A percentile compares a stretch with the other conserved stretches of the same genome.
Evolutionary conservation across 192 early-diverging fungal genomes (phyloP).

Genomic region (Backusella sp.): DNA sequence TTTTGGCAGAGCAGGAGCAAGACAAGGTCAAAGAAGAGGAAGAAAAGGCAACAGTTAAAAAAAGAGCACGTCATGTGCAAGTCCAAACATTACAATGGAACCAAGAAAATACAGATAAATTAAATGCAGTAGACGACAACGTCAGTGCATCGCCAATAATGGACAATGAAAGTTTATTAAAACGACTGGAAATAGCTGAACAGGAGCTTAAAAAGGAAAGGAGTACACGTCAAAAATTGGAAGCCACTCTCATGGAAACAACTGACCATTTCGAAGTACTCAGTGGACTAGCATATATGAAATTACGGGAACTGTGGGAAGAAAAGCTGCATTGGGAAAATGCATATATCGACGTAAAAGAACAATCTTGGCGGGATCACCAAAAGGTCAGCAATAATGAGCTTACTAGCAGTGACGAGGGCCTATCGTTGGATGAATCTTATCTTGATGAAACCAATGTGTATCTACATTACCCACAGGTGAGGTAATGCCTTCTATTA

Average conservation of each 20-base stretch:
- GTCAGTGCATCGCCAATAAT: not conserved
- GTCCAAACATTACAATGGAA: conserved; percentile 25
- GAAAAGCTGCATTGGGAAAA: conserved; percentile 34
- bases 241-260: conserved; percentile 46
- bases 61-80: conserved; percentile 30
- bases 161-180: not conserved
- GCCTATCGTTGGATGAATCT: not conserved
- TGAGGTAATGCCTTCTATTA: not conserved
- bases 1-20: conserved; percentile 7
- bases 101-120: not conserved
- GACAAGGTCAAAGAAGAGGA: not conserved
- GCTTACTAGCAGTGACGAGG: not conserved
- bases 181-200: conserved; percentile 5
- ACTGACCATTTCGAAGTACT: conserved; percentile 48
- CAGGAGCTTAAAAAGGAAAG: conserved; percentile 11
- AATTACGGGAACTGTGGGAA: conserved; percentile 49
- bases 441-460: not conserved
- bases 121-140: not conserved
- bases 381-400: not conserved
- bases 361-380: conserved; percentile 3
- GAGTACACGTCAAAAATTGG: conserved; percentile 20
- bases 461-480: not conserved
- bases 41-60: not conserved
- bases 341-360: conserved; percentile 24
- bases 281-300: conserved; percentile 47